Conservation (phyloP, 768 basidiomycete species). For the Rhodotorula graminis region DNA sequence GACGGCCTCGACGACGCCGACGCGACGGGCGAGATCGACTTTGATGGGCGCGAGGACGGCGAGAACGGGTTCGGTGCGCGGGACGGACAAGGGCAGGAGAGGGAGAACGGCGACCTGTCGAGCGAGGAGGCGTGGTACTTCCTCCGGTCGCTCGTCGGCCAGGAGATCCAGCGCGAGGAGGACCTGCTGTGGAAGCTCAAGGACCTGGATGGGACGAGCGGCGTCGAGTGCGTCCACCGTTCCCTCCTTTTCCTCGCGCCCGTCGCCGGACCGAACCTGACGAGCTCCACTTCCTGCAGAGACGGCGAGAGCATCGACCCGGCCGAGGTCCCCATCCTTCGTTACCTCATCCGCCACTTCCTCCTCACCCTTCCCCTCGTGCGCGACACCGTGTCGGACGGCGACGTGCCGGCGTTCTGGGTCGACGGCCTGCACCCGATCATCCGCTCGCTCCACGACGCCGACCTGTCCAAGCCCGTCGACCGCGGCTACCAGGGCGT, state of each 20-base stretch:
- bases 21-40: not conserved
- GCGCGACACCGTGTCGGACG: constrained; percentile 12
- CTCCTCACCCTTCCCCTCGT: constrained; percentile 37
- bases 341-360: constrained; percentile 36
- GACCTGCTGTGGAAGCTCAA: constrained; percentile 22
- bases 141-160: constrained; percentile 22
- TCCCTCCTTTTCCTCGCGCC: too few species aligned
- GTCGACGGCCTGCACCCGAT: constrained; percentile 22
- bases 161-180: constrained; percentile 26
- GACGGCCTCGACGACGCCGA: not conserved
- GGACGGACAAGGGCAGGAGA: not conserved
- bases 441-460: constrained; percentile 20
- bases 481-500: constrained; percentile 6
- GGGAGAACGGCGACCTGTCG: constrained; percentile 2
- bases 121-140: constrained; percentile 30
- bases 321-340: constrained; percentile 22
- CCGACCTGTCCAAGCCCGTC: constrained; percentile 23
- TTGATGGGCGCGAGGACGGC: not conserved
- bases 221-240: not conserved
- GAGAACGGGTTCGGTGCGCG: not conserved
- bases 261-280: too few species aligned
- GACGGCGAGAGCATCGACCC: constrained; percentile 20
- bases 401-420: constrained; percentile 21
- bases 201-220: constrained; percentile 5
- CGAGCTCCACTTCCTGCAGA: not conserved